These are phyloP conservation scores for Trichoderma guizhouense DNA, from an alignment of 2,329 filamentous ascomycete genomes.

Conservation along the genomic window DNA sequence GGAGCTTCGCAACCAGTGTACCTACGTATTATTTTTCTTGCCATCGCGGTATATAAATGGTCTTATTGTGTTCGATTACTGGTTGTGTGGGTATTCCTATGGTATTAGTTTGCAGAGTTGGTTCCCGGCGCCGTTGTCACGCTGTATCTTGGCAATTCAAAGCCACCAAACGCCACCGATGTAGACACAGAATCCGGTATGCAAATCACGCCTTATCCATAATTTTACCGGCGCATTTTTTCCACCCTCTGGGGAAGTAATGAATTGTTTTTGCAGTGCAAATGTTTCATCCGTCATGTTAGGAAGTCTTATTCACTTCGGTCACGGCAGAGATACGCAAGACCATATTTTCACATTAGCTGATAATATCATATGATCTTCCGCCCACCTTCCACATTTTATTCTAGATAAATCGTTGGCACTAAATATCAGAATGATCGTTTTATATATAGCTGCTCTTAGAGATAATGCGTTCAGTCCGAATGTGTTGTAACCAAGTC, in stretches of 20 bases:
- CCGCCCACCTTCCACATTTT: not conserved
- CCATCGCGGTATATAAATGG: not conserved
- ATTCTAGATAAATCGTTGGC: not conserved
- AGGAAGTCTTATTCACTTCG: not conserved
- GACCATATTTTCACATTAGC: not conserved
- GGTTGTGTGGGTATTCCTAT: not conserved
- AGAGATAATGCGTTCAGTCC: not conserved
- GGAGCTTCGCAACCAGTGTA: not conserved
- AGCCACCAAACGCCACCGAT: not conserved
- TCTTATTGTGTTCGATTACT: not conserved
- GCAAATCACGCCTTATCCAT: not conserved
- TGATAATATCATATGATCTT: rapidly evolving
- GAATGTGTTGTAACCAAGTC: not conserved
- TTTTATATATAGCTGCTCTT: too few species aligned
- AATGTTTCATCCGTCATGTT: not conserved
- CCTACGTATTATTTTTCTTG: not conserved
- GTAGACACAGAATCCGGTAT: not conserved
- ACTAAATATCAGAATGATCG: too few species aligned
- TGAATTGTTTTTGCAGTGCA: not conserved
- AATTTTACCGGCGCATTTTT: not conserved
- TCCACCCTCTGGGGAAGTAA: rapidly evolving
- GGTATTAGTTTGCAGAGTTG: not conserved
- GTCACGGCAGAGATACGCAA: not conserved
- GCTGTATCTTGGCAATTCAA: not conserved
- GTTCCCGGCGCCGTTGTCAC: too few species aligned